A percentile compares a stretch with the other conserved stretches of the same genome.
Conservation (phyloP, 176 grass and related monocot species). For the Raddia distichophylla region DNA sequence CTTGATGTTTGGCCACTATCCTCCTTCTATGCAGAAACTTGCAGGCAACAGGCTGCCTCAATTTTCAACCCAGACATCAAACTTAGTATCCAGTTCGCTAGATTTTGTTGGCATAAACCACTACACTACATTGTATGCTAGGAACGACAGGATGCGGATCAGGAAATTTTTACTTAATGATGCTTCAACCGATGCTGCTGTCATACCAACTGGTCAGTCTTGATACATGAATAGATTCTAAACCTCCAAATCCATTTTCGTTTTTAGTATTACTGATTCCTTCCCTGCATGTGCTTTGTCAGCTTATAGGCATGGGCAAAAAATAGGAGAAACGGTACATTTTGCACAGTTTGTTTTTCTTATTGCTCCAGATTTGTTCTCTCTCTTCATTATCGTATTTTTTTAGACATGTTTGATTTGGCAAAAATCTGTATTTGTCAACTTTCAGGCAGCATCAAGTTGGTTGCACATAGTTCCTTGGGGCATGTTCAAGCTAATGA, state of each 20-base stretch:
- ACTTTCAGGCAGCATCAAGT: constrained; percentile 69
- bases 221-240: background rate
- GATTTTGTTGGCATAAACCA: constrained; percentile 99
- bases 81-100: constrained; percentile 60
- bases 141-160: constrained; percentile 71
- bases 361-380: background rate
- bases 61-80: constrained; percentile 62
- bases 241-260: background rate
- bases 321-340: constrained; percentile 81
- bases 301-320: constrained; percentile 79
- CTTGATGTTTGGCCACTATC: constrained; percentile 84
- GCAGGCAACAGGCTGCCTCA: constrained; percentile 72
- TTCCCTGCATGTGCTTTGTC: constrained; percentile 12
- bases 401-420: constrained; percentile 8
- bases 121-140: constrained; percentile 90
- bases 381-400: background rate
- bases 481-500: constrained; percentile 80
- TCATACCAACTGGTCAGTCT: constrained; percentile 70
- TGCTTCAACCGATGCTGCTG: constrained; percentile 67
- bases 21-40: constrained; percentile 78
- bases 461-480: constrained; percentile 96
- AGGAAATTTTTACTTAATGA: constrained; percentile 83
- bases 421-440: background rate
- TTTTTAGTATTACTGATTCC: constrained; percentile 34
- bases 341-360: background rate